Evolutionary conservation across 371 early-diverging fungal species (phyloP).

Genomic region (Apophysomyces sp.): DNA sequence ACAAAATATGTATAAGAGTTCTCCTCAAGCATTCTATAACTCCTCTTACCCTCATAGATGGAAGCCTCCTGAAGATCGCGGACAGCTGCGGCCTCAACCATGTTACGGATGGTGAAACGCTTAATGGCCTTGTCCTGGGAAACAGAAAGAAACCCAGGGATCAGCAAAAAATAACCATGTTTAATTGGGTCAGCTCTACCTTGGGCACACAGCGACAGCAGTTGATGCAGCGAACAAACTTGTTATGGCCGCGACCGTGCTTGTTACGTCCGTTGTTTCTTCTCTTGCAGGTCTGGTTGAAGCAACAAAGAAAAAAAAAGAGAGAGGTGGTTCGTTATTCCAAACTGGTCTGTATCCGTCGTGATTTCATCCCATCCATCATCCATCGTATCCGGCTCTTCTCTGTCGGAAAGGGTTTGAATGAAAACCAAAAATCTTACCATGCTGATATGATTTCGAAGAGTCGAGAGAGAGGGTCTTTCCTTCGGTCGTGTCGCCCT

Average conservation of each 20-base stretch:
- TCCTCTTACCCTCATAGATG: conserved; percentile 74
- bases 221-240: conserved; percentile 96
- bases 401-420: background rate
- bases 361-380: background rate
- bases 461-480: background rate
- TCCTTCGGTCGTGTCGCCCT: background rate
- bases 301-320: background rate
- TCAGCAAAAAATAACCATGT: background rate
- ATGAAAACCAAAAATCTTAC: background rate
- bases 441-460: background rate
- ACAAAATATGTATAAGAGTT: background rate
- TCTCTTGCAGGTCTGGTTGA: background rate
- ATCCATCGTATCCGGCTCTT: background rate
- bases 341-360: background rate
- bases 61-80: conserved; percentile 95
- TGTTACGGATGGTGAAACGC: conserved; percentile 94
- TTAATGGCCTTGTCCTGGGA: conserved; percentile 99
- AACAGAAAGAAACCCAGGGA: background rate
- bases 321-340: background rate
- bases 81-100: conserved; percentile 96
- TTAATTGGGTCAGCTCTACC: conserved; percentile 16
- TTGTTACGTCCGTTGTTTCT: conserved; percentile 85
- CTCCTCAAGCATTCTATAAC: background rate
- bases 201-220: conserved; percentile 97
- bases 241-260: conserved; percentile 96